Conservation (phyloP, 1,284 basidiomycete genomes). For the Apiotrichum sp. region DNA sequence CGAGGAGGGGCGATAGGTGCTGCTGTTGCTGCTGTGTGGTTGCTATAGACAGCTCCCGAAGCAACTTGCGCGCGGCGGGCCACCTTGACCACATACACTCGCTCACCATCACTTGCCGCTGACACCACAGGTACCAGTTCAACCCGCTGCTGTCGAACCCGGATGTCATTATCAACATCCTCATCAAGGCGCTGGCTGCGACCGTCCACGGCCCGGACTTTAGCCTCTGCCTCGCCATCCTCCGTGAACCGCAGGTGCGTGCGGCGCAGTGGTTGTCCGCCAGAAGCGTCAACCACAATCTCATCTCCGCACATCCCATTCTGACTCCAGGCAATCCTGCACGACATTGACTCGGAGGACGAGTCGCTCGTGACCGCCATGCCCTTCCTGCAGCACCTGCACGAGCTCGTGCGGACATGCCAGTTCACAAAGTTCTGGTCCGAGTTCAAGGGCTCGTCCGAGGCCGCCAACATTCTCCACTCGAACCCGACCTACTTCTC, state of each 20-base stretch:
- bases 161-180: constrained; percentile 87
- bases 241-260: constrained; percentile 39
- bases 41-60: too few species aligned
- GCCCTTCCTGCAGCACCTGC: constrained; percentile 66
- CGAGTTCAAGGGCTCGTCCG: constrained; percentile 57
- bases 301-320: constrained; percentile 9
- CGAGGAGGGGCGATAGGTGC: too few species aligned
- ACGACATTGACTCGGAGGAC: constrained; percentile 57
- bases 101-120: not conserved
- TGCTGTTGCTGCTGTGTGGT: too few species aligned
- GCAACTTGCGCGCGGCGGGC: too few species aligned
- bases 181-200: constrained; percentile 83
- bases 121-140: constrained; percentile 74
- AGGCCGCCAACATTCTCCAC: constrained; percentile 35
- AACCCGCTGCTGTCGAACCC: constrained; percentile 89
- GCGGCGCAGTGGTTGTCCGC: constrained; percentile 1
- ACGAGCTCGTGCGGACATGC: constrained; percentile 74
- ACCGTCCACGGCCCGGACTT: constrained; percentile 71
- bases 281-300: too few species aligned
- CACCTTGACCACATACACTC: not conserved
- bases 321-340: constrained; percentile 37
- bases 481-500: constrained; percentile 34
- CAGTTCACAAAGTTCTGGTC: constrained; percentile 87
- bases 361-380: constrained; percentile 69
- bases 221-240: constrained; percentile 80